These are phyloP conservation scores for Hevea brasiliensis DNA, from an alignment of 345 rosid species.

Conservation along the genomic window DNA sequence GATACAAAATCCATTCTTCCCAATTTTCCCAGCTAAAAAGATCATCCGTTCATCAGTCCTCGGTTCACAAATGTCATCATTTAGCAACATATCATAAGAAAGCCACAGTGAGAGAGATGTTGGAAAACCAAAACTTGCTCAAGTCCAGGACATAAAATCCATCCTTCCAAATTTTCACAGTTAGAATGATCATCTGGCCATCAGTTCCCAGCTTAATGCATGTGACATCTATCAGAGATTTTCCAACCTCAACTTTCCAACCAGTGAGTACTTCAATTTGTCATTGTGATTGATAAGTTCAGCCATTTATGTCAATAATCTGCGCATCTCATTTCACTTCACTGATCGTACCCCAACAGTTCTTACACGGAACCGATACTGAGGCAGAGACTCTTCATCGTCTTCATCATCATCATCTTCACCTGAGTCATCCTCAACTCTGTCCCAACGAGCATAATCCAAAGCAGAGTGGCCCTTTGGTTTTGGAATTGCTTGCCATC, in stretches of 20 bases:
- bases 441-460: slow-evolving; percentile 85
- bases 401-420: slow-evolving; percentile 69
- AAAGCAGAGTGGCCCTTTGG: slow-evolving; percentile 94
- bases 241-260: not conserved
- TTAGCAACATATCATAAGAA: not conserved
- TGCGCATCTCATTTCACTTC: slow-evolving; percentile 43
- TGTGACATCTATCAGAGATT: not conserved
- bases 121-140: not conserved
- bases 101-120: too few species aligned
- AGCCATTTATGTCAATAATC: not conserved
- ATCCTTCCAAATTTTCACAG: not conserved
- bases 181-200: not conserved
- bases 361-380: slow-evolving; percentile 77
- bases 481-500: slow-evolving; percentile 93
- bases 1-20: not conserved
- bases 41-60: not conserved
- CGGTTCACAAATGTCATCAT: not conserved
- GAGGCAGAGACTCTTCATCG: slow-evolving; percentile 61
- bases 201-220: not conserved
- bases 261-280: not conserved
- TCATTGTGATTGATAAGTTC: not conserved
- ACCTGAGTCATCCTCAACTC: slow-evolving; percentile 75
- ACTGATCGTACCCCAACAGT: slow-evolving; percentile 78
- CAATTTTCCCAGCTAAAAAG: not conserved
- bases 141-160: not conserved